Evolutionary conservation across 176 grass and related monocot species (phyloP), one percentile per base, ranked within the genome.

Genomic region (Thinopyrum elongatum): DNA sequence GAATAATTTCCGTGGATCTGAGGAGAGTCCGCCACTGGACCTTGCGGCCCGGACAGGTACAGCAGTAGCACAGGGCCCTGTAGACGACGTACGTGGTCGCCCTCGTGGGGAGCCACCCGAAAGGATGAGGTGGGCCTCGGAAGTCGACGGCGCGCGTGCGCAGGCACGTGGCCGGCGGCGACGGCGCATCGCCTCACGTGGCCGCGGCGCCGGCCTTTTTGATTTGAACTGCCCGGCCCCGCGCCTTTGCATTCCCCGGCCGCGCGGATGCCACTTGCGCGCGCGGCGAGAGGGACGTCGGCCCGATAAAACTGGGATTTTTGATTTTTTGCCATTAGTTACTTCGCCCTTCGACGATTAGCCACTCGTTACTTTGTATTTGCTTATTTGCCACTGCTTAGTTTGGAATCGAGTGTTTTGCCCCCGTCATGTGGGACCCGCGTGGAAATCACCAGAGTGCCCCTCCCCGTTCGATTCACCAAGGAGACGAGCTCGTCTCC

Each of bases 141-240:
- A 57, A n/a, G 22, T n/a, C 13, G 80, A 70, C 65, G 80, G 22
- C 21, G 8, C 66, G 76, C 82, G 82, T 69, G 82, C 70, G 82
- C 39, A 4, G 3, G 39, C 53, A 76, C 77, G 87, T 60, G 82
- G 31, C 25, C n/a, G 38, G 44, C n/a, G 53, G 77, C 5, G 74
- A 14, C 8, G 38, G 58, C 12, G 61, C 25, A 73, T n/a, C 72
- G 47, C 15, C 77, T 64, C 67, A 38, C 77, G 77, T 81, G 85
- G 75, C 11, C 77, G 23, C 16, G 25, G 15, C 38, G 78, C 78
- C 47, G 17, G 81, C 22, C 14, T 64, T 76, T 74, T 74, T 74
- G 23, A 74, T 74, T 47, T 16, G 36, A 72, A 74, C 39, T 7
- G 22, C 4, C 59, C 13, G 16, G 23, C 16, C 60, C 34, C 15